These are phyloP conservation scores for Ophiocordyceps camponoti-saundersi DNA, from an alignment of 2,329 filamentous ascomycete species.

Conservation along the genomic window DNA sequence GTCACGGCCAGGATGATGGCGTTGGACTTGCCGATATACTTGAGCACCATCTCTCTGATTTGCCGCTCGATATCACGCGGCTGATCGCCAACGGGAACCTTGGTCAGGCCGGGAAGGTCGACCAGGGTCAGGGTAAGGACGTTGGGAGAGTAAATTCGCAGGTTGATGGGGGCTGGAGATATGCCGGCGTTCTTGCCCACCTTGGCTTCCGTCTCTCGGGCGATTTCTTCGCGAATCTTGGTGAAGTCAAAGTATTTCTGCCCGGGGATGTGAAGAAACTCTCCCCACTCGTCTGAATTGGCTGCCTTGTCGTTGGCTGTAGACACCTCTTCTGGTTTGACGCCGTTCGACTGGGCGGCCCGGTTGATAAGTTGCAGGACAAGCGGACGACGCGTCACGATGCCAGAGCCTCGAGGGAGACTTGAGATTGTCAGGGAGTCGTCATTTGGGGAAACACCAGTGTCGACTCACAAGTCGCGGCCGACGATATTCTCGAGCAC, in stretches of 20 bases:
- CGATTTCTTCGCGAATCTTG: slow-evolving; percentile 96
- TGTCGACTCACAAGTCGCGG: slow-evolving; percentile 80
- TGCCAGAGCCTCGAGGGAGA: slow-evolving; percentile 90
- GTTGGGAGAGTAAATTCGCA: slow-evolving; percentile 96
- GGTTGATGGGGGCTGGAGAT: slow-evolving; percentile 89
- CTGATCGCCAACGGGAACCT: slow-evolving; percentile 92
- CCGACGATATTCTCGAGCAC: slow-evolving; percentile 98
- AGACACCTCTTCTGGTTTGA: slow-evolving; percentile 46
- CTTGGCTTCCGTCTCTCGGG: slow-evolving; percentile 89
- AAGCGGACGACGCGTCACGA: slow-evolving; percentile 88
- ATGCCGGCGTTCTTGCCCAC: slow-evolving; percentile 94
- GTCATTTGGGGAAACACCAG: not conserved
- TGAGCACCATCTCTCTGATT: slow-evolving; percentile 94
- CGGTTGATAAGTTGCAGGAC: slow-evolving; percentile 97
- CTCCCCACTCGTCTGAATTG: slow-evolving; percentile 93
- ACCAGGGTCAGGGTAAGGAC: slow-evolving; percentile 93
- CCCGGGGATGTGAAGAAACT: slow-evolving; percentile 93
- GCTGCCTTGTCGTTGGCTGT: slow-evolving; percentile 66
- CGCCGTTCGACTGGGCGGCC: slow-evolving; percentile 56
- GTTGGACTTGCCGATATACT: slow-evolving; percentile 97
- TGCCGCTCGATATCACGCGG: slow-evolving; percentile 92
- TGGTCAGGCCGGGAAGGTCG: slow-evolving; percentile 89
- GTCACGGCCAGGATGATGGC: slow-evolving; percentile 96
- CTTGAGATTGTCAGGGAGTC: slow-evolving; percentile 24
- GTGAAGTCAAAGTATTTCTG: slow-evolving; percentile 98